These are phyloP conservation scores for Urostyla sp. DNA, from an alignment of 73 alveolate genomes.

Conservation along the genomic window DNA sequence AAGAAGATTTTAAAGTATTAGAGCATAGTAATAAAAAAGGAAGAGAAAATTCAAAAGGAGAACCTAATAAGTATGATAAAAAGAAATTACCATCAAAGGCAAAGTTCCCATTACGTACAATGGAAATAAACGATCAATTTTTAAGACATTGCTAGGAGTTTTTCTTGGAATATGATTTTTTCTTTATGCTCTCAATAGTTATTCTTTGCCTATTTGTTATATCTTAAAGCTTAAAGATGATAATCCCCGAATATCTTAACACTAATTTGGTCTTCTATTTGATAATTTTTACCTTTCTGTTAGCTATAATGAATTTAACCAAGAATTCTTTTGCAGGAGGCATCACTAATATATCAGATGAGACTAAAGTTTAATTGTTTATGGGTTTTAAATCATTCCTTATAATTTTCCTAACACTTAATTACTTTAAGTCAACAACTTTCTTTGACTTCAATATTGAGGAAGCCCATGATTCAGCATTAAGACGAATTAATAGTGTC, in stretches of 20 bases:
- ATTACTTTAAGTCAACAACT: background rate
- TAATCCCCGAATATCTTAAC: slow-evolving; percentile 19
- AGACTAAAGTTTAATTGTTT: slow-evolving; percentile 46
- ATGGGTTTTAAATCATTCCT: slow-evolving; percentile 20
- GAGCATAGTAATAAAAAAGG: slow-evolving; percentile 38
- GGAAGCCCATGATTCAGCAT: slow-evolving; percentile 28
- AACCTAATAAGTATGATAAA: slow-evolving; percentile 50
- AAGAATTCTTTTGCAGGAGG: slow-evolving; percentile 43
- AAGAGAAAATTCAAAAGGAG: slow-evolving; percentile 52
- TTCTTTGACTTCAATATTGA: slow-evolving; percentile 47
- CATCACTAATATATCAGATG: slow-evolving; percentile 13
- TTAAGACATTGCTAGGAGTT: slow-evolving; percentile 38
- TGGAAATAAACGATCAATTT: slow-evolving; percentile 28
- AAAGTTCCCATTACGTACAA: slow-evolving; percentile 57
- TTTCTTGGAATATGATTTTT: slow-evolving; percentile 52
- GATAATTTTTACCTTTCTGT: slow-evolving; percentile 11
- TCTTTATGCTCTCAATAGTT: slow-evolving; percentile 51
- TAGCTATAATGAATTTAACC: slow-evolving; percentile 15
- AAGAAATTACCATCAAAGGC: slow-evolving; percentile 54
- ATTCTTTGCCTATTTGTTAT: background rate
- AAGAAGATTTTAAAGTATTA: slow-evolving; percentile 48
- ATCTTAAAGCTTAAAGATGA: background rate
- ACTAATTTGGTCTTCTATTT: slow-evolving; percentile 33
- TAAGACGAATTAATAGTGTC: slow-evolving; percentile 16
- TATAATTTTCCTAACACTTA: background rate